Evolutionary conservation across 1,139 yeast genomes (phyloP), one percentile per base, ranked within the genome.

Genomic region (Lodderomyces oxycetoniae): DNA sequence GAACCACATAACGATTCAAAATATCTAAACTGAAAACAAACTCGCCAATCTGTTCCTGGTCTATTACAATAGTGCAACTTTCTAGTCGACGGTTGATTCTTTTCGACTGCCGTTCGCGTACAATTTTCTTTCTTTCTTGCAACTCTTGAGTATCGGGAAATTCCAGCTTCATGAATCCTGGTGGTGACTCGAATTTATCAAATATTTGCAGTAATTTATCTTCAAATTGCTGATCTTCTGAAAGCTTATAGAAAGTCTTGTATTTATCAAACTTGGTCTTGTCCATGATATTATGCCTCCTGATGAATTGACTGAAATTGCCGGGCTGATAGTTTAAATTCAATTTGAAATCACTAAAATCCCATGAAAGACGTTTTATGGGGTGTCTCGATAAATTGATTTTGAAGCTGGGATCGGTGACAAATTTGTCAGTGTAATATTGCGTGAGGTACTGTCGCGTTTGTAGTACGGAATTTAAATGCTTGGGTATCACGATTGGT

Each of bases 111-210:
- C 58, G 31, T 15, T 40, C 35, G 9, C 42, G 41, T 9, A 52
- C 35, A 11, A 50, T 36, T 13, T 40, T 34, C 16, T 40, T 38
- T 14, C 59, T 34, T 17, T 44, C 47, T 17, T 11, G 25, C 25
- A 58, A 51, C 47, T 77, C 79, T 43, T 77, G 84, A 0, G 84
- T 75, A 11, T 61, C 59, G 1, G 86, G 84, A 45, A 80, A 79
- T 39, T 77, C 84, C 28, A 79, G 67, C 29, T 69, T 55, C 55
- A 76, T 79, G 52, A 70, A 77, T 1, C 85, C 85, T 2, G 83
- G 83, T 2, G 86, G 86, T 3, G 81, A 73, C 33, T 71, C 73
- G 17, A 74, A 71, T 46, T 71, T 61, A 34, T 63, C 69, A 44
- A 52, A 60, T 5, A 61, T 43, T 44, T 63, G 69, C 36, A 41